A percentile compares a stretch with the other conserved stretches of the same genome.
Conservation (phyloP, 805 yeast species). For the Monosporozyma siamensis region DNA sequence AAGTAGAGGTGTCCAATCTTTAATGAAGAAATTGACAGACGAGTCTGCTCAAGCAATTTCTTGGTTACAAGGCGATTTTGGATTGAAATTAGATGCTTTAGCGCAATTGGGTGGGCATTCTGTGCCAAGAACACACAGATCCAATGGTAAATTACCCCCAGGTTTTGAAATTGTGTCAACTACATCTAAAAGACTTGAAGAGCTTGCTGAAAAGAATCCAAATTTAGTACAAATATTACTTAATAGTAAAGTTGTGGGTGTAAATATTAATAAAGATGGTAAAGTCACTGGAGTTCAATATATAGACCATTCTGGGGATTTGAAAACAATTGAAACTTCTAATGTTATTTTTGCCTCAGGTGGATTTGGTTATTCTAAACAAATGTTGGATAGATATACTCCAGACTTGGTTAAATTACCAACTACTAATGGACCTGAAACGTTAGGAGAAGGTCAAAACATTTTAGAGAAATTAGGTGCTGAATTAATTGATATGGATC, state of each 20-base stretch:
- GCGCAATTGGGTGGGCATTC: slow-evolving; percentile 78
- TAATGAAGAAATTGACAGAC: slow-evolving; percentile 50
- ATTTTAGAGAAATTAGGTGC: slow-evolving; percentile 41
- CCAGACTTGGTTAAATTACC: slow-evolving; percentile 41
- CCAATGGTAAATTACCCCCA: slow-evolving; percentile 49
- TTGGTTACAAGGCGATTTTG: slow-evolving; percentile 62
- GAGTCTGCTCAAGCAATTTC: slow-evolving; percentile 59
- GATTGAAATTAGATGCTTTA: slow-evolving; percentile 56
- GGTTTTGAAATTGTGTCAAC: slow-evolving; percentile 49
- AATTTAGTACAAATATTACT: slow-evolving; percentile 31
- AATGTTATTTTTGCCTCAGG: slow-evolving; percentile 50
- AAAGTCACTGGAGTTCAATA: slow-evolving; percentile 38
- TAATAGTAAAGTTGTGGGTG: slow-evolving; percentile 33
- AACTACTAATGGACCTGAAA: slow-evolving; percentile 47
- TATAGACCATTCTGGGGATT: slow-evolving; percentile 24
- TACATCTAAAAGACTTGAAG: slow-evolving; percentile 32
- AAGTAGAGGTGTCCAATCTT: slow-evolving; percentile 45
- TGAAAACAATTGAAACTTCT: slow-evolving; percentile 21
- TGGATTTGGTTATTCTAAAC: slow-evolving; percentile 40
- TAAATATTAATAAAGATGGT: slow-evolving; percentile 21
- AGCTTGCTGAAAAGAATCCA: slow-evolving; percentile 21
- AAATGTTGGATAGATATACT: slow-evolving; percentile 34
- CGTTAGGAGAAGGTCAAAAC: slow-evolving; percentile 53
- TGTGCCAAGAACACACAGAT: slow-evolving; percentile 72
- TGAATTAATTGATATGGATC: slow-evolving; percentile 45